Conservation (phyloP, 2,329 filamentous ascomycete genomes). For the Xylaria hypoxylon region DNA sequence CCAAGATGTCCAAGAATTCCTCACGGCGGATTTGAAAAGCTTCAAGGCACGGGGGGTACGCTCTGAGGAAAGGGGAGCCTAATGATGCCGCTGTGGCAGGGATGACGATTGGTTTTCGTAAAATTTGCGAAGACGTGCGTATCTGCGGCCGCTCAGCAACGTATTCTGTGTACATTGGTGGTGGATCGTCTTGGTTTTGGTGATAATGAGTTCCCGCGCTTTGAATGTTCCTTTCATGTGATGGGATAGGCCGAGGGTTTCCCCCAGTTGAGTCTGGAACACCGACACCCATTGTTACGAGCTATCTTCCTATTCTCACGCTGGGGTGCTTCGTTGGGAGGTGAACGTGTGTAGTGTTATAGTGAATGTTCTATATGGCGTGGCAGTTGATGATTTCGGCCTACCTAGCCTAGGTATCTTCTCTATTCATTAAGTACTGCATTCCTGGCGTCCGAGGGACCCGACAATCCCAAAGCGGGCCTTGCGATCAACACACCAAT, state of each 20-base stretch:
- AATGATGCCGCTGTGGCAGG: slow-evolving; percentile 27
- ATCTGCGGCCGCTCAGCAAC: not conserved
- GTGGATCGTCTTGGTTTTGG: slow-evolving; percentile 6
- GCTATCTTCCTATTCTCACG: not conserved
- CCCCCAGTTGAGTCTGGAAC: not conserved
- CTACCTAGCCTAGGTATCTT: no score
- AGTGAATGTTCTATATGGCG: no score
- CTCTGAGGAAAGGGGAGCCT: slow-evolving; percentile 35
- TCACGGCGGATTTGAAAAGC: slow-evolving; percentile 11
- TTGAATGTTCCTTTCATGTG: not conserved
- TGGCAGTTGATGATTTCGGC: no score
- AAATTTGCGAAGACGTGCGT: not conserved
- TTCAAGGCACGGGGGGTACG: slow-evolving; percentile 27
- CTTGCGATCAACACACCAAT: no score
- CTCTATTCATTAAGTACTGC: no score
- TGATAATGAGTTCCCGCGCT: not conserved
- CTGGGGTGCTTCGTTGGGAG: no score
- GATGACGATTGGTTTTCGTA: slow-evolving; percentile 27
- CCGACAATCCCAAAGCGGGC: no score
- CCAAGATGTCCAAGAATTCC: slow-evolving; percentile 24
- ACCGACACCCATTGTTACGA: not conserved
- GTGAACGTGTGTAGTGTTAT: no score
- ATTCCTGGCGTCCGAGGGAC: no score
- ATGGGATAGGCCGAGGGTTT: not conserved
- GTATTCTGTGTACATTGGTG: slow-evolving; percentile 17